Evolutionary conservation across 805 yeast species (phyloP), one percentile per base, ranked within the genome.

Genomic region (Metschnikowia reukaufii): DNA sequence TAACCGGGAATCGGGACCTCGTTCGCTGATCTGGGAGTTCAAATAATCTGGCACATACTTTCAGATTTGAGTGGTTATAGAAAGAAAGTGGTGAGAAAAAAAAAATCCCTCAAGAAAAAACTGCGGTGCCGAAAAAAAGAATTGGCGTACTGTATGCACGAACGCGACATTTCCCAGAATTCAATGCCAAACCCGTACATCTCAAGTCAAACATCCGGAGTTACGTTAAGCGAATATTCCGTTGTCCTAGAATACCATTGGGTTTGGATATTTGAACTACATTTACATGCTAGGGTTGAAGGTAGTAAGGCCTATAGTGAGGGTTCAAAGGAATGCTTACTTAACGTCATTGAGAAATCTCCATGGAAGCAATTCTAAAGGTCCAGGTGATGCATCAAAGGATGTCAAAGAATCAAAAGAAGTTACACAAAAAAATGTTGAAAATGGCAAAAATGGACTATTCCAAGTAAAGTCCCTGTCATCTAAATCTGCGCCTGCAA

Each of bases 401-500:
- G 31, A 30, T 21, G 4, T 32, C 9, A 29, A 27, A n/a, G 6
- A 19, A n/a, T 34, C 20, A 4, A 30, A 32, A 4, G 38, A 39
- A 25, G 12, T 36, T 9, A 42, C 21, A 32, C 16, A 23, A 15
- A 32, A 36, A 2, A 23, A 35, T 33, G 15, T 32, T 12, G 20
- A 9, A 6, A 13, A 29, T 6, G 21, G 39, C 7, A 10, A n/a
- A 5, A 33, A 34, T 13, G 40, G 31, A 2, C 21, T 45, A n/a
- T 47, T 49, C 33, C 39, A 51, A 12, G 51, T 51, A 16, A 32
- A 39, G 18, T 32, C 45, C 25, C 48, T 37, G 17, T 36, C 54
- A 6, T 44, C 54, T 7, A 39, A 27, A 30, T 45, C 60, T 12
- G 60, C 60, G 2, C 60, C 60, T 4, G 59, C 60, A 1, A 44